These are phyloP conservation scores for Phytophthora fragariaefolia DNA, from an alignment of 352 stramenopile species.

Conservation along the genomic window DNA sequence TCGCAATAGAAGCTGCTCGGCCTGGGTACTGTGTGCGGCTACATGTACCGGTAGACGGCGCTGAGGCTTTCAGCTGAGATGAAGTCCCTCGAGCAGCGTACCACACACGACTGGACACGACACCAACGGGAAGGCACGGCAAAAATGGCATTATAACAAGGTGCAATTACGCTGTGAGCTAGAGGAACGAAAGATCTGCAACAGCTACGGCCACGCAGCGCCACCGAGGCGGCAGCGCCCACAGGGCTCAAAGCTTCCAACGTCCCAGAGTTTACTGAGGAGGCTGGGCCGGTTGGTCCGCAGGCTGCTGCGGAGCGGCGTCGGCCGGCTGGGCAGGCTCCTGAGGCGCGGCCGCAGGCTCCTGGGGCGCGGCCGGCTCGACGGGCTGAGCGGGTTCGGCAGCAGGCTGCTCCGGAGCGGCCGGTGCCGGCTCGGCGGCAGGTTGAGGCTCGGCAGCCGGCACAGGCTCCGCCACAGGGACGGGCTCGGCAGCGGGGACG, in stretches of 20 bases:
- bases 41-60: not conserved
- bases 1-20: too few relatives aligned
- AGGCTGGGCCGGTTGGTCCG: conserved; percentile 10
- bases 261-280: conserved; percentile 13
- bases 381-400: conserved; percentile 2
- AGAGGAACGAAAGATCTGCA: not conserved
- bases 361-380: not conserved
- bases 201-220: not conserved
- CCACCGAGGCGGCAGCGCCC: not conserved
- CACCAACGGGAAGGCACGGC: conserved; percentile 8
- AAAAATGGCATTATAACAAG: conserved; percentile 34
- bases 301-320: not conserved
- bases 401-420: conserved; percentile 3
- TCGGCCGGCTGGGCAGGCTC: conserved; percentile 11
- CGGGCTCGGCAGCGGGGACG: conserved; percentile 2
- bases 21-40: too few relatives aligned
- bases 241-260: not conserved
- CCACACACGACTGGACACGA: not conserved
- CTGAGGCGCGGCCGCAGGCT: not conserved
- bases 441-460: not conserved
- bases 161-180: conserved; percentile 21
- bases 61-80: not conserved
- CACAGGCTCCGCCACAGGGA: conserved; percentile 2
- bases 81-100: not conserved
- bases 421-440: conserved; percentile 3